Evolutionary conservation across 768 basidiomycete genomes (phyloP), one percentile per base, ranked within the genome.

Genomic region (Sporobolomyces roseus): DNA sequence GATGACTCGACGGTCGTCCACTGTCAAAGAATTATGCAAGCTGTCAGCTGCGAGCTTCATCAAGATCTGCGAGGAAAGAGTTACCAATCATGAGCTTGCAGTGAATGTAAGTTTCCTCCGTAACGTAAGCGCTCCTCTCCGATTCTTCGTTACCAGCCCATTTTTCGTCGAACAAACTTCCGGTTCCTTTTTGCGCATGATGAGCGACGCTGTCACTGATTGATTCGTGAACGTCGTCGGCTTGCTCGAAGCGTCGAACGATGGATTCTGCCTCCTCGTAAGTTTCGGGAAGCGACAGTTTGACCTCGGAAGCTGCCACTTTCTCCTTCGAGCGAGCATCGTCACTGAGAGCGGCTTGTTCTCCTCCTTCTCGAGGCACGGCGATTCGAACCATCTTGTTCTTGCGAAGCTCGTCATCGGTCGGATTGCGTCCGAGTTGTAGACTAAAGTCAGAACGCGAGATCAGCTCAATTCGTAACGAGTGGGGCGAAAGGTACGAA

Each of bases 1-100:
- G 72, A 98, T 91, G 51, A 96, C 92, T 41, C 87, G 83, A 36
- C 85, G 83, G 76, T 97, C 93, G 75, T 96, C 93, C 41, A 96
- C 67, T n/a, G n/a, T n/a, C n/a, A n/a, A n/a, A n/a, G n/a, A n/a
- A n/a, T n/a, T n/a, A n/a, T n/a, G n/a, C n/a, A n/a, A n/a, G n/a
- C n/a, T n/a, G n/a, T n/a, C n/a, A n/a, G n/a, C n/a, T n/a, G n/a
- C n/a, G n/a, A n/a, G n/a, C n/a, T n/a, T n/a, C n/a, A n/a, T n/a
- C n/a, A n/a, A n/a, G n/a, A n/a, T n/a, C n/a, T n/a, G n/a, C n/a
- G n/a, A n/a, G n/a, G n/a, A n/a, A n/a, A n/a, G n/a, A n/a, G n/a
- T n/a, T n/a, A n/a, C n/a, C n/a, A 33, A 73, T 70, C 52, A 73
- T 30, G 13, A 74, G 51, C 63, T 70, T 75, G 29, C 75, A 66